Evolutionary conservation across 768 basidiomycete genomes (phyloP), one percentile per base, ranked within the genome.

Genomic region (Suillus subluteus): DNA sequence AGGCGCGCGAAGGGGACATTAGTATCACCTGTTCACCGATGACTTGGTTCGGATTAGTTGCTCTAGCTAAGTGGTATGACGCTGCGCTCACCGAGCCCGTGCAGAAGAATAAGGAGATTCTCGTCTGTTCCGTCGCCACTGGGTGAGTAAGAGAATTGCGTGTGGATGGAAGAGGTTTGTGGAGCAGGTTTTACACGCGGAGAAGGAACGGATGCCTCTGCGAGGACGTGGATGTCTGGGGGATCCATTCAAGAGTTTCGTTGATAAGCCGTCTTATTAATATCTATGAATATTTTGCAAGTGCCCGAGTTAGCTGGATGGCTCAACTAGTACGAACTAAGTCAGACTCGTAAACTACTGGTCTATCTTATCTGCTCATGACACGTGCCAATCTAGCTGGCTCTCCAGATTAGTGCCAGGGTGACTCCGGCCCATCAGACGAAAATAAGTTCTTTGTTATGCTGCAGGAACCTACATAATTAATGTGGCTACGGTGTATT

Each of bases 81-180:
- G 23, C 46, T 8, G 11, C 15, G 69, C 85, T 65, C 68, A 94
- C 95, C 95, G 32, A 96, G 84, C 0, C 95, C 95, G 68, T 97
- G 95, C 9, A 97, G 80, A 40, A 97, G 82, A 66, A 97, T 83
- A 30, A 97, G 78, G 21, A 96, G 78, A 75, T 96, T 96, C 75
- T 94, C 91, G 70, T 96, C 94, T 11, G 87, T 90, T 54, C 93
- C 93, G 75, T 96, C 93, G 66, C 88, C 84, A 67, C 93, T 94
- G 16, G 93, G 82, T 6, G 79, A 68, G 75, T 96, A 97, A 3
- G 79, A 80, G 76, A 91, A 92, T 23, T 85, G 84, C 21, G 86
- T 82, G 2, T 85, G 79, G 54, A 91, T 81, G 21, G 74, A 75
- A 16, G 80, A 74, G 7, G 76, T 68, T 46, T 78, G 79, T 0